Percentiles rank a stretch among this genome's conserved stretches.
phyloP scores from a whole-genome alignment of 495 filamentous ascomycete species.

The Xanthoparmelia taractica region DNA sequence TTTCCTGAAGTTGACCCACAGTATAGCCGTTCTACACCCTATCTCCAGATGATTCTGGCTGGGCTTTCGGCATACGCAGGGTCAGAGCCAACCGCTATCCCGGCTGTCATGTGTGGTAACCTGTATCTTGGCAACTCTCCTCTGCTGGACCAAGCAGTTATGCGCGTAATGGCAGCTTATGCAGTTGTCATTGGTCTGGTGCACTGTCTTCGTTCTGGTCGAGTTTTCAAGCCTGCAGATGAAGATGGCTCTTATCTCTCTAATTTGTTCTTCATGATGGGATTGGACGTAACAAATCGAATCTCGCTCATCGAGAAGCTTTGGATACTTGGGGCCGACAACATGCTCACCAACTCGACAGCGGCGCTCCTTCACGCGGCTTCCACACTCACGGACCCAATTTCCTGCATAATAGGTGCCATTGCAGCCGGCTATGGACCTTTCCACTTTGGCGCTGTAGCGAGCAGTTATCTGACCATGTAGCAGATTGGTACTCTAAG shows the following conservation, averaged over 20 bases:
- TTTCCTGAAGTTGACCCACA: too few species aligned
- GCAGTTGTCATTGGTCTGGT: slow-evolving; percentile 33
- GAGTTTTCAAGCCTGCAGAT: slow-evolving; percentile 32
- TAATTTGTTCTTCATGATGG: slow-evolving; percentile 39
- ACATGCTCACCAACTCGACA: slow-evolving; percentile 46
- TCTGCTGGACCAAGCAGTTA: slow-evolving; percentile 39
- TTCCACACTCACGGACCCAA: slow-evolving; percentile 42
- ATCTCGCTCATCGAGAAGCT: slow-evolving; percentile 30
- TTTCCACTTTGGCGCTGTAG: slow-evolving; percentile 46
- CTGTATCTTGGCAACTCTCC: slow-evolving; percentile 29
- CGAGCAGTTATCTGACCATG: slow-evolving; percentile 41
- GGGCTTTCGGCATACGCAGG: slow-evolving; percentile 36
- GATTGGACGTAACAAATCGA: slow-evolving; percentile 35
- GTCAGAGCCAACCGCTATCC: slow-evolving; percentile 29
- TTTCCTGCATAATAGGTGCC: slow-evolving; percentile 35
- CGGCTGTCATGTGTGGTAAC: slow-evolving; percentile 26
- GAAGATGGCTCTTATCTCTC: slow-evolving; percentile 34
- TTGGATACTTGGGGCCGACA: slow-evolving; percentile 43
- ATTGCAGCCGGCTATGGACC: slow-evolving; percentile 42
- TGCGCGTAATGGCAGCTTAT: slow-evolving; percentile 35
- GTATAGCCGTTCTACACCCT: too few species aligned
- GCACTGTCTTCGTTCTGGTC: slow-evolving; percentile 34
- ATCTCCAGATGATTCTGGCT: slow-evolving; percentile 31
- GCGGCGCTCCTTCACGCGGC: slow-evolving; percentile 42
- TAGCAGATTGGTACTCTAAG: slow-evolving; percentile 40